Percentiles rank a stretch among this genome's conserved stretches.
These are phyloP conservation scores for Ophiocordyceps robertsii DNA, from an alignment of 2,329 filamentous ascomycete genomes.

Conservation along the genomic window DNA sequence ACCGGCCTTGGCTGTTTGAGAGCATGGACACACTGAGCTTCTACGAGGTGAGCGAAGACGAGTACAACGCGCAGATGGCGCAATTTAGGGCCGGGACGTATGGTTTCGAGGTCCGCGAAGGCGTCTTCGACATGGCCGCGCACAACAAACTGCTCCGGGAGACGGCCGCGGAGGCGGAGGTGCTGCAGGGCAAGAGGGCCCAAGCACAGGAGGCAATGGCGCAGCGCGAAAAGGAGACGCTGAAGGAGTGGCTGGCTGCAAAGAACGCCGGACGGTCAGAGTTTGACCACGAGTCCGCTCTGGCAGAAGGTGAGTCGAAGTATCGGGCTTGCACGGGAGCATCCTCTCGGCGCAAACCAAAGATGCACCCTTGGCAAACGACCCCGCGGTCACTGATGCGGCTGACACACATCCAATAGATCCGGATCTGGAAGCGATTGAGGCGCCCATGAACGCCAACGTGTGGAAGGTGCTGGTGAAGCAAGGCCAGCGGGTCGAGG, in stretches of 20 bases:
- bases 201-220: background rate
- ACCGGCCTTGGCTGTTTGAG: slow-evolving; percentile 21
- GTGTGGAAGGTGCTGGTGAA: slow-evolving; percentile 38
- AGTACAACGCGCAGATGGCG: slow-evolving; percentile 14
- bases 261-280: background rate
- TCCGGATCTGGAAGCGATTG: background rate
- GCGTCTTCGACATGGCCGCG: slow-evolving; percentile 1
- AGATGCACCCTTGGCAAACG: too few relatives aligned
- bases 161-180: background rate
- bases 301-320: background rate
- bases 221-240: background rate
- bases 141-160: slow-evolving; percentile 1
- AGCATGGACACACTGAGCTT: slow-evolving; percentile 21
- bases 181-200: background rate
- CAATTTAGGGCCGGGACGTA: slow-evolving; percentile 18
- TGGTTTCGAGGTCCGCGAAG: slow-evolving; percentile 8
- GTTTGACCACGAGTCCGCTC: background rate
- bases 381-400: background rate
- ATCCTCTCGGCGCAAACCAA: background rate
- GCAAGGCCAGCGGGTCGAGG: slow-evolving; percentile 19
- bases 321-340: background rate
- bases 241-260: background rate
- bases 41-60: slow-evolving; percentile 17
- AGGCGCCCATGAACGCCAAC: slow-evolving; percentile 22
- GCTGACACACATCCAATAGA: background rate